Evolutionary conservation across 768 basidiomycete genomes (phyloP).

Genomic region (Udeniomyces megalosporus): DNA sequence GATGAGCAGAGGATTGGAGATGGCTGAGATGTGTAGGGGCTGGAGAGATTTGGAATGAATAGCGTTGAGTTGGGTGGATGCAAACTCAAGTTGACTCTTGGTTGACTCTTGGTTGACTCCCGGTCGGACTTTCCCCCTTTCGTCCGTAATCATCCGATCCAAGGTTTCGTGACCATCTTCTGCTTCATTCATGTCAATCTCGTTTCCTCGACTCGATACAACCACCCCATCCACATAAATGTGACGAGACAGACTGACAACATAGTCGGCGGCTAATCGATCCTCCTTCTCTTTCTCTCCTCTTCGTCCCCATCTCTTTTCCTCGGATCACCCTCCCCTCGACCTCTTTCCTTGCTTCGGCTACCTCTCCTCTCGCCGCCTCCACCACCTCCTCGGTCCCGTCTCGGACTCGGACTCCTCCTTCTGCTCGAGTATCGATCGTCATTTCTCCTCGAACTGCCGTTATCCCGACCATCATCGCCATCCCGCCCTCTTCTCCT

Average conservation of each 20-base stretch:
- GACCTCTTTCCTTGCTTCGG: neutral
- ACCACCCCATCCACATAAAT: too few relatives aligned
- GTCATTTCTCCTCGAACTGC: conserved; percentile 5
- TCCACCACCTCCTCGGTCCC: neutral
- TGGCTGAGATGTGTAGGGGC: too few relatives aligned
- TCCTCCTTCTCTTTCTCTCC: conserved; percentile 8
- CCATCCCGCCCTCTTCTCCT: neutral
- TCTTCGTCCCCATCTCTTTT: neutral
- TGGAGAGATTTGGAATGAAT: too few relatives aligned
- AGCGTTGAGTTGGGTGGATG: too few relatives aligned
- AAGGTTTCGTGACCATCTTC: neutral
- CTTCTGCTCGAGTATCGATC: neutral
- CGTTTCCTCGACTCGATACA: neutral
- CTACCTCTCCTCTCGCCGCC: neutral
- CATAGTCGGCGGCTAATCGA: too few relatives aligned
- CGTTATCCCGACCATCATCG: neutral
- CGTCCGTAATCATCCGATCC: too few relatives aligned
- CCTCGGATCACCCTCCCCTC: neutral
- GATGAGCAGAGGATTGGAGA: too few relatives aligned
- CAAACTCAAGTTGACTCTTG: too few relatives aligned
- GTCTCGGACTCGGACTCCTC: conserved; percentile 17
- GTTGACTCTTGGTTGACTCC: too few relatives aligned
- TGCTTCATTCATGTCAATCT: neutral
- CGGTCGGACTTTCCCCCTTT: too few relatives aligned
- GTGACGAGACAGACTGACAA: too few relatives aligned